Evolutionary conservation across 139 green algal species (phyloP).

Genomic region (Chloropicon primus): DNA sequence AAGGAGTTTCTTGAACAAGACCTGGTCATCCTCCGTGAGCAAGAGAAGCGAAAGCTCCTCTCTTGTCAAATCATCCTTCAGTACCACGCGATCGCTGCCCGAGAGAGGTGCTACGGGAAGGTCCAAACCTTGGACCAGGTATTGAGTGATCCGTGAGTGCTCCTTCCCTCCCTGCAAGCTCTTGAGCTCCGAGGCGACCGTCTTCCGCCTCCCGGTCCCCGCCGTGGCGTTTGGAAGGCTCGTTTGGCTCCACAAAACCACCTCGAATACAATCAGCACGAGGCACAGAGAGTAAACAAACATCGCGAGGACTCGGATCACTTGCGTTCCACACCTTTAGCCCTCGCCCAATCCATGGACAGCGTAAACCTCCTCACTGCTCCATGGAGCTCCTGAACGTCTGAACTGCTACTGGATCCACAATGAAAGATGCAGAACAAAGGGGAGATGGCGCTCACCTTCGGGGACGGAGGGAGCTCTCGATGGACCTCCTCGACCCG

Average conservation of each 20-base stretch:
- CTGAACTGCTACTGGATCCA: no score
- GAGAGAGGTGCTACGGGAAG: background rate
- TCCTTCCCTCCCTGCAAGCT: background rate
- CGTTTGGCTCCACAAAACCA: background rate
- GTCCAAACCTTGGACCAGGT: background rate
- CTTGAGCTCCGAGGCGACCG: background rate
- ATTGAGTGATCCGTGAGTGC: background rate
- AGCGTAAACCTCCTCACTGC: no score
- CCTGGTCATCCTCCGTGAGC: background rate
- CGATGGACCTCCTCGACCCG: no score
- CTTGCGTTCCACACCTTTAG: no score
- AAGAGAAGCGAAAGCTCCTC: background rate
- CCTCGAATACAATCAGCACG: background rate
- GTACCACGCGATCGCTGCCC: background rate
- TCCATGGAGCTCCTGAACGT: no score
- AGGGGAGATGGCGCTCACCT: no score
- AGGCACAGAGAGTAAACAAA: background rate
- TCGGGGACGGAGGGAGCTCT: no score
- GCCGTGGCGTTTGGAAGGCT: background rate
- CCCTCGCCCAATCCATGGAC: no score
- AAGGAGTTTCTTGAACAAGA: background rate
- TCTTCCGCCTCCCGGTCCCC: background rate
- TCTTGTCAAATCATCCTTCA: background rate
- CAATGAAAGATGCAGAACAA: no score
- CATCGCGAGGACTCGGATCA: background rate